Percentiles rank a stretch among this genome's conserved stretches.
Evolutionary conservation across 306 rosid species (phyloP).

Genomic region (Senna tora): DNA sequence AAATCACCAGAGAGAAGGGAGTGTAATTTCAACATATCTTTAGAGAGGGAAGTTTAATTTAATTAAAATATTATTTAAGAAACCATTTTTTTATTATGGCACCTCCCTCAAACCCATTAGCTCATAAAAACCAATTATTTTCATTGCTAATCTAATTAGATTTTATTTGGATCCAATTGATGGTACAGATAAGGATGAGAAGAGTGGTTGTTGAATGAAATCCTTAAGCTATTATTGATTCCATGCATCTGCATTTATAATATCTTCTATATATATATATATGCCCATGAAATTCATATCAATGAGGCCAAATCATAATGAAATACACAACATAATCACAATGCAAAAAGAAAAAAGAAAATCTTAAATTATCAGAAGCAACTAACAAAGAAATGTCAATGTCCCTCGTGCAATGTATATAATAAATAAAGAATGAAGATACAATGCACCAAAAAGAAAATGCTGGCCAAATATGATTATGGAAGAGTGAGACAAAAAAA

Average conservation of each 20-base stretch:
- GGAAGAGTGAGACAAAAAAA: slow-evolving; percentile 8
- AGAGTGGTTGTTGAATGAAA: not conserved
- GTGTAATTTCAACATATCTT: no score
- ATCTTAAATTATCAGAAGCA: slow-evolving; percentile 15
- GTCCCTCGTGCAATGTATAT: slow-evolving; percentile 40
- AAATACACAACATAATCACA: slow-evolving; percentile 14
- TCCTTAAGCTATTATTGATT: slow-evolving; percentile 3
- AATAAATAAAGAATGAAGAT: slow-evolving; percentile 26
- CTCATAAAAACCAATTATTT: slow-evolving; percentile 11
- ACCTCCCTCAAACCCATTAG: slow-evolving; percentile 5
- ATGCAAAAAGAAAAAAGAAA: slow-evolving; percentile 25
- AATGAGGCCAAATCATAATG: slow-evolving; percentile 21
- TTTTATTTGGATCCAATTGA: slow-evolving; percentile 4
- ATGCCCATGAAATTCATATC: slow-evolving; percentile 1
- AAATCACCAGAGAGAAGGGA: no score
- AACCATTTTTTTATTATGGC: slow-evolving; percentile 19
- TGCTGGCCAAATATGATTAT: slow-evolving; percentile 29
- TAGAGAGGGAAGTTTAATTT: no score
- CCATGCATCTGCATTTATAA: not conserved
- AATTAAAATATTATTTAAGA: slow-evolving; percentile 14
- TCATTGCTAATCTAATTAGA: not conserved
- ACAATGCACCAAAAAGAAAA: slow-evolving; percentile 38
- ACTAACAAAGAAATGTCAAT: slow-evolving; percentile 39
- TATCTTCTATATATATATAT: no score
- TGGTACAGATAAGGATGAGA: slow-evolving; percentile 6